phyloP scores from a whole-genome alignment of 2,329 filamentous ascomycete genomes.

The Boeremia lycopersici region DNA sequence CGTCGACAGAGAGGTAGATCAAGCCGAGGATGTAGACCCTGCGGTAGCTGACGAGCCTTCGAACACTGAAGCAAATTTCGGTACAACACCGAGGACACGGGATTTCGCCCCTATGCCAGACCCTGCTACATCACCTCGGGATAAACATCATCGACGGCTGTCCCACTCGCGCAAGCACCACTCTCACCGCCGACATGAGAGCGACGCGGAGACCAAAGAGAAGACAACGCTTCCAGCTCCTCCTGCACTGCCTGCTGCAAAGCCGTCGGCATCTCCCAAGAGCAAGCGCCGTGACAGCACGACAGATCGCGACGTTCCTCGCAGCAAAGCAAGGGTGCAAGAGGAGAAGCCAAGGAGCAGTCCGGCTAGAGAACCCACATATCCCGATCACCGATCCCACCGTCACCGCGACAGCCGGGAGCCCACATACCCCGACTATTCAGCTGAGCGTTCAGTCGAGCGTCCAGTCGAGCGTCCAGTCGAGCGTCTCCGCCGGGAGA shows the following conservation, averaged over 20 bases:
- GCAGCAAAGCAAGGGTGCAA: slow-evolving; percentile 31
- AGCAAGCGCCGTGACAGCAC: slow-evolving; percentile 42
- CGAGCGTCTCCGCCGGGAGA: slow-evolving; percentile 33
- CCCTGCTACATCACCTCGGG: slow-evolving; percentile 24
- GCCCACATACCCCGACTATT: slow-evolving; percentile 35
- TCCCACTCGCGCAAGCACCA: slow-evolving; percentile 36
- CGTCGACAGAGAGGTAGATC: neutral
- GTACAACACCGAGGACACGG: slow-evolving; percentile 21
- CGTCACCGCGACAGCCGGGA: slow-evolving; percentile 37
- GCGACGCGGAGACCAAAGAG: slow-evolving; percentile 38
- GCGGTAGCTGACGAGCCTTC: neutral
- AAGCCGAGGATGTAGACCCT: neutral
- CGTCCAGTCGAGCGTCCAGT: slow-evolving; percentile 26
- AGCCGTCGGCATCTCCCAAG: slow-evolving; percentile 26
- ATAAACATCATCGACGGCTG: slow-evolving; percentile 37
- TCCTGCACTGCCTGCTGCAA: slow-evolving; percentile 27
- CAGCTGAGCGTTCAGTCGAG: slow-evolving; percentile 16
- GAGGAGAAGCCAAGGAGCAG: slow-evolving; percentile 21
- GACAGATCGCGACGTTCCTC: slow-evolving; percentile 34
- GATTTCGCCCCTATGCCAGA: slow-evolving; percentile 38
- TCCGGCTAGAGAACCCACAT: slow-evolving; percentile 32
- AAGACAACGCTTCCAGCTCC: slow-evolving; percentile 26
- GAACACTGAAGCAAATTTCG: slow-evolving; percentile 5
- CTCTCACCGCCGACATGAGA: slow-evolving; percentile 39
- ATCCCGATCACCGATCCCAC: slow-evolving; percentile 36